These are phyloP conservation scores for Pholiota microspora DNA, from an alignment of 768 basidiomycete genomes.

Conservation along the genomic window DNA sequence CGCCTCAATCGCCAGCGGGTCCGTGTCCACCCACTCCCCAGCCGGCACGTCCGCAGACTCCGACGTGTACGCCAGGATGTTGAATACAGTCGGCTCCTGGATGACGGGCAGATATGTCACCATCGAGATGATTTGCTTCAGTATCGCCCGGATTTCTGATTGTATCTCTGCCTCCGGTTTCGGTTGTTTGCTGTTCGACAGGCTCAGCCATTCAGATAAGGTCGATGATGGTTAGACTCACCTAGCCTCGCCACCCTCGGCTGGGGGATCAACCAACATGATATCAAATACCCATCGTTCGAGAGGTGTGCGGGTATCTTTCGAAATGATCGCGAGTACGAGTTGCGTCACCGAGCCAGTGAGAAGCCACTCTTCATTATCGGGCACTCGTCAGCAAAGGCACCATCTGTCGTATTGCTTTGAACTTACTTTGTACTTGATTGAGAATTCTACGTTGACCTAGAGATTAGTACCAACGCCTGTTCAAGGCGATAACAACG, in stretches of 20 bases:
- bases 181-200: conserved; percentile 41
- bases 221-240: conserved; percentile 7
- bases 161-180: conserved; percentile 91
- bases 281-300: conserved; percentile 99
- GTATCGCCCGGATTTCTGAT: conserved; percentile 94
- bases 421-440: conserved; percentile 83
- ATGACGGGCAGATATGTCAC: conserved; percentile 96
- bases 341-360: conserved; percentile 91
- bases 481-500: conserved; percentile 1
- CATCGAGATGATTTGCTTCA: conserved; percentile 97
- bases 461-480: not conserved
- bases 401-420: not conserved
- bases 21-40: conserved; percentile 95
- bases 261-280: conserved; percentile 69
- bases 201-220: conserved; percentile 6
- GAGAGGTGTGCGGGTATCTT: conserved; percentile 86
- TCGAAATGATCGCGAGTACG: conserved; percentile 93
- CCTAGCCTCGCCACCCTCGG: conserved; percentile 46
- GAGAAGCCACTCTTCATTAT: conserved; percentile 81
- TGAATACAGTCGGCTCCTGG: conserved; percentile 94
- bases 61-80: conserved; percentile 93
- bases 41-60: conserved; percentile 90
- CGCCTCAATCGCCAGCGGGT: conserved; percentile 88
- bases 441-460: conserved; percentile 65
- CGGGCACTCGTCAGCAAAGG: not conserved